Base-by-base conservation (phyloP, 164 flowering plant genomes). In the Berberis vulgaris region DNA sequence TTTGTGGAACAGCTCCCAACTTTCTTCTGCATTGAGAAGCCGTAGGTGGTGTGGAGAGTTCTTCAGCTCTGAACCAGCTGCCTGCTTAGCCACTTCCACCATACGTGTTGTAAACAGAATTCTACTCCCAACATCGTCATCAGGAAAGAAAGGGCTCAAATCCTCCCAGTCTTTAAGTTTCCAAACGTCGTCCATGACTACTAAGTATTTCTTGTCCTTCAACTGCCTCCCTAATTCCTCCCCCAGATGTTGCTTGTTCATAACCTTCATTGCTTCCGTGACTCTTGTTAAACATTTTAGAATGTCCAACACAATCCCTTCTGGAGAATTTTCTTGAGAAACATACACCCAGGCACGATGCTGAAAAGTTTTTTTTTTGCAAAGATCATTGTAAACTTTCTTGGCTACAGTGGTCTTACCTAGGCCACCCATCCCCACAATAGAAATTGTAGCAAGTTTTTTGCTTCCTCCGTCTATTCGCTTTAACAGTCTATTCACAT, bases 131-230 rank as follows among this genome's bases (percentile, higher is more conserved):
- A 0, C 1, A 3, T 13, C 63, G 5, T 41, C 58, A 13, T 52
- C 1, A 1, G 82, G 82, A 12, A 81, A 73, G 2, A 71, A 70
- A 5, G 45, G 8, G 3, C 38, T 56, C 1, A 78, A 43, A 11
- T 10, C 1, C 43, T 71, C 63, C 84, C 81, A 81, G n/a, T 55
- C 74, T 0, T 67, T 61, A 0, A 0, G 39, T 10, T 6, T 54
- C 79, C 82, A 81, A 13, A 78, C 59, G 46, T 80, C 81, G 59
- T 81, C 87, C 12, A 83, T 64, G 1, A 81, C 62, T 9, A 81
- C 71, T 54, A 79, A 44, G 57, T 54, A 54, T 13, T 54, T 54
- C 12, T 54, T 26, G 26, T 26, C 26, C 26, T 26, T 26, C 26
- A 26, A 26, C 26, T 26, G 26, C 0, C 26, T 26, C 12, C 0